These are phyloP conservation scores for Pulicaria dysenterica DNA, from an alignment of 129 eudicot genomes.

Conservation along the genomic window DNA sequence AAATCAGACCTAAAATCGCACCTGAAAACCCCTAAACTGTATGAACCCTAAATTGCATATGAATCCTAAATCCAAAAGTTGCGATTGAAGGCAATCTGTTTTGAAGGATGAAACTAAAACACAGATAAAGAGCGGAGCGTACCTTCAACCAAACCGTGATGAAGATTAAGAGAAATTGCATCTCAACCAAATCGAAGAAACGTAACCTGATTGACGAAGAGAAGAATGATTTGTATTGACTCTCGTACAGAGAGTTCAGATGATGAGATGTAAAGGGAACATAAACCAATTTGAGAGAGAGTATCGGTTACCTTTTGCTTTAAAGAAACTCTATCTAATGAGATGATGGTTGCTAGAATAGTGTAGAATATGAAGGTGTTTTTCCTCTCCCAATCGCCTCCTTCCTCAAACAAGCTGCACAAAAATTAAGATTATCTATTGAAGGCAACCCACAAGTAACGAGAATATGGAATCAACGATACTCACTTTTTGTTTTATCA, in stretches of 20 bases:
- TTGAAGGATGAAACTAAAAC: too few relatives aligned
- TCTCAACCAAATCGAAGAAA: too few relatives aligned
- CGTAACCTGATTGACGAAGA: too few relatives aligned
- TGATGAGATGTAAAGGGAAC: too few relatives aligned
- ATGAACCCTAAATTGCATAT: too few relatives aligned
- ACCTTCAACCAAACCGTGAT: too few relatives aligned
- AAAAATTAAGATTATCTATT: slow-evolving; percentile 6
- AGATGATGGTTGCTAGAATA: slow-evolving; percentile 84
- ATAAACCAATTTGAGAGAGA: not conserved
- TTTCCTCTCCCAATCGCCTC: slow-evolving; percentile 99
- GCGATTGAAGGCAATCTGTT: too few relatives aligned
- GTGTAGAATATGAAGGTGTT: slow-evolving; percentile 96
- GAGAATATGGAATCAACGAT: slow-evolving; percentile 8
- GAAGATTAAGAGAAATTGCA: too few relatives aligned
- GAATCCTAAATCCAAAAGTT: too few relatives aligned
- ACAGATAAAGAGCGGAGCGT: too few relatives aligned
- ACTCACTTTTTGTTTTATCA: slow-evolving; percentile 93
- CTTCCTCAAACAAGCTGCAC: slow-evolving; percentile 90
- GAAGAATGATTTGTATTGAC: slow-evolving; percentile 72
- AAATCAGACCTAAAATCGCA: too few relatives aligned
- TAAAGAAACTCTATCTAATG: slow-evolving; percentile 81
- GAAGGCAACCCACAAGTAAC: not conserved
- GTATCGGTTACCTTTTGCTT: slow-evolving; percentile 70
- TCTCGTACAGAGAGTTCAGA: slow-evolving; percentile 66
- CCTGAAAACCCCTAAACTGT: too few relatives aligned